Base-by-base conservation (phyloP, 1,139 yeast genomes). In the Entelexis sorbosivorans region DNA sequence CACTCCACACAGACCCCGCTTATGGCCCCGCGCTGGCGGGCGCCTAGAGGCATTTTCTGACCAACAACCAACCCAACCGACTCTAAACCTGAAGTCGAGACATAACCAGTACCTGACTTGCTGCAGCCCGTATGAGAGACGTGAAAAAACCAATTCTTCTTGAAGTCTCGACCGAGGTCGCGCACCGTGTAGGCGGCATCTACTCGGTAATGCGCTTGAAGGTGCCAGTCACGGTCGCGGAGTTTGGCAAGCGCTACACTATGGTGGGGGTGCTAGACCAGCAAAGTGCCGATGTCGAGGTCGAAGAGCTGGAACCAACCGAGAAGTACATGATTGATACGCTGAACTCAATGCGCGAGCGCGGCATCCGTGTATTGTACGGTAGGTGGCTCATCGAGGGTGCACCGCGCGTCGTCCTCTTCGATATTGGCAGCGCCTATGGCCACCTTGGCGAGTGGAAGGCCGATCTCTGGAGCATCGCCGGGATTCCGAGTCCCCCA, bases 351-450 rank as follows among this genome's bases (percentile, higher is more conserved):
- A 86, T 87, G 95, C 70, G 78, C 50, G 75, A 76, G 33, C 75
- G 96, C 45, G 98, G 98, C 22, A 77, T 91, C 60, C 72, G 75
- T 55, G 86, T 84, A 75, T 72, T 88, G 51, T 89, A 91, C 62
- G 97, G 97, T 40, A 77, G 96, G 57, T 91, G 98, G 98, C 77
- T 91, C 62, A 87, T 91, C 63, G 98, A 91, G 66, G 96, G 97
- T 24, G 95, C 97, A 1, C 98, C 98, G 16, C 72, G 95, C 48
- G 97, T 91, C 28, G 73, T 91, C 46, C 72, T 91, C 48, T 91
- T 91, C 63, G 97, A 91, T 65, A 74, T 87, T 56, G 78, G 81
- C 51, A 82, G 94, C 10, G 95, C 91, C 5, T 69, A 74, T 54
- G 72, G 73, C 58, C 74, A 76, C 64, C 71, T 91, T 61, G 80